phyloP scores from a whole-genome alignment of 1,284 basidiomycete species.

The Ustilago loliicola region DNA sequence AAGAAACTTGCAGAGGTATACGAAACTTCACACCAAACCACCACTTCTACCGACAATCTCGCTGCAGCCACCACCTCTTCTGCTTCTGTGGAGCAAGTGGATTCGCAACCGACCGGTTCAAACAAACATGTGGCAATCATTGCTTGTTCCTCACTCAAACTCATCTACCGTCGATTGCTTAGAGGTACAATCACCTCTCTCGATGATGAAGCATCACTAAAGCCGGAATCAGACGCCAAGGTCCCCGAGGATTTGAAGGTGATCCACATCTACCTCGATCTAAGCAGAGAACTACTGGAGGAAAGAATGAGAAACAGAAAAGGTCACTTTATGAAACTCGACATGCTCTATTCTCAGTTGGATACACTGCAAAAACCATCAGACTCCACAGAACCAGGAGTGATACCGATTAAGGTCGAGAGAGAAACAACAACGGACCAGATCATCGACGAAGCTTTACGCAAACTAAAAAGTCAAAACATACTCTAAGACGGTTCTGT shows the following conservation, averaged over 20 bases:
- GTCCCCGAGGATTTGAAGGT: slow-evolving; percentile 71
- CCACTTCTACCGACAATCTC: neutral
- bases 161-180: slow-evolving; percentile 83
- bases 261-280: slow-evolving; percentile 86
- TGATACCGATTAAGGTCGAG: slow-evolving; percentile 23
- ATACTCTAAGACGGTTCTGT: neutral
- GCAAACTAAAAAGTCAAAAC: neutral
- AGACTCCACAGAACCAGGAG: slow-evolving; percentile 16
- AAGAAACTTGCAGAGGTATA: slow-evolving; percentile 26
- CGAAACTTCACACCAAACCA: slow-evolving; percentile 18
- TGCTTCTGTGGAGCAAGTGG: neutral
- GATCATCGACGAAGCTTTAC: slow-evolving; percentile 3
- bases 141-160: slow-evolving; percentile 88
- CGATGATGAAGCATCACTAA: slow-evolving; percentile 70
- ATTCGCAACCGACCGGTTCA: neutral
- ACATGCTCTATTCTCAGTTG: slow-evolving; percentile 89
- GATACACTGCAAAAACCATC: slow-evolving; percentile 81
- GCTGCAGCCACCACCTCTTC: neutral
- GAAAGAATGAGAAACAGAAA: slow-evolving; percentile 80
- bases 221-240: slow-evolving; percentile 25
- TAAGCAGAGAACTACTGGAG: slow-evolving; percentile 76
- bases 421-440: slow-evolving; percentile 13
- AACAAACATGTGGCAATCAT: slow-evolving; percentile 73
- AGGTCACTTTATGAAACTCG: slow-evolving; percentile 89
- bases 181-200: slow-evolving; percentile 70